Conservation (phyloP, 345 rosid species). For the Crucihimalaya himalaica region DNA sequence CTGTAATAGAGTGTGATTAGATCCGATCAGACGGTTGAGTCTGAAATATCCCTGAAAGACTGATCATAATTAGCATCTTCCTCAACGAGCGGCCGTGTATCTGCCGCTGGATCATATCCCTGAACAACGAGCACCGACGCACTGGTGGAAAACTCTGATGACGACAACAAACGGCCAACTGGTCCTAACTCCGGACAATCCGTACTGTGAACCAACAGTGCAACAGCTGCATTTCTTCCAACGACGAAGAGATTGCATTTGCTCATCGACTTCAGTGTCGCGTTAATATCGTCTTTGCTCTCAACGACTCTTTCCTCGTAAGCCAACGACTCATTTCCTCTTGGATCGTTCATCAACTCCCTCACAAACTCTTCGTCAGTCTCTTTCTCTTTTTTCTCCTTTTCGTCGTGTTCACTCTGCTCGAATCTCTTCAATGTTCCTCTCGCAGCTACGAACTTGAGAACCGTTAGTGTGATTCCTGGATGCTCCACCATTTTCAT, state of each 20-base stretch:
- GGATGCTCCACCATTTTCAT: slow-evolving; percentile 64
- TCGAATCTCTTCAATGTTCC: slow-evolving; percentile 28
- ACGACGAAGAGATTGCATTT: slow-evolving; percentile 47
- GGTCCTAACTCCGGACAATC: slow-evolving; percentile 57
- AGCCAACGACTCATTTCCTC: slow-evolving; percentile 36
- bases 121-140: slow-evolving; percentile 55
- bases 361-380: slow-evolving; percentile 32
- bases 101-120: slow-evolving; percentile 42
- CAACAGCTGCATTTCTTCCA: slow-evolving; percentile 46
- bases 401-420: slow-evolving; percentile 21
- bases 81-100: slow-evolving; percentile 35
- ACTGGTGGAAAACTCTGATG: slow-evolving; percentile 47
- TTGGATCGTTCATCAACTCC: slow-evolving; percentile 35
- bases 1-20: not conserved
- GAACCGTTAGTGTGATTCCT: slow-evolving; percentile 48
- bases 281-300: slow-evolving; percentile 42
- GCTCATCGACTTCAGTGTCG: slow-evolving; percentile 39
- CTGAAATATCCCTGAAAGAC: slow-evolving; percentile 26
- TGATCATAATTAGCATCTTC: slow-evolving; percentile 30
- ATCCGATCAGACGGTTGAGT: slow-evolving; percentile 26
- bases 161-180: slow-evolving; percentile 49
- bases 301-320: slow-evolving; percentile 42
- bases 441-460: slow-evolving; percentile 41
- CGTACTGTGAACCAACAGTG: slow-evolving; percentile 31
- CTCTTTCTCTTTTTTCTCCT: slow-evolving; percentile 32